Percentiles rank a stretch among this genome's conserved stretches.
Evolutionary conservation across 352 stramenopile genomes (phyloP).

Genomic region (Phytophthora niederhauseri): DNA sequence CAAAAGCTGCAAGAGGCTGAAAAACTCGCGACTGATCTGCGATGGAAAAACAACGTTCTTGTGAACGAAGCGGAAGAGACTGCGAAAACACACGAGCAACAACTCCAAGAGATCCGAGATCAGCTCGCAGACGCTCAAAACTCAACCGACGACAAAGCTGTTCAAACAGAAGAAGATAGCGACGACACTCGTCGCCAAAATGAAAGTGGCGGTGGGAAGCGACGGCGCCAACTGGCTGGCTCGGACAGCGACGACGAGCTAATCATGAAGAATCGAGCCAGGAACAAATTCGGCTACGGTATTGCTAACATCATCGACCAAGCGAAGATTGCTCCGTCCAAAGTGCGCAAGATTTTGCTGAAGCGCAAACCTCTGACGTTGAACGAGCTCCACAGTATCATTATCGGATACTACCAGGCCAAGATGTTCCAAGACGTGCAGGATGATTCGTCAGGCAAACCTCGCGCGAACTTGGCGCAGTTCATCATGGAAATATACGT

Average conservation of each 20-base stretch:
- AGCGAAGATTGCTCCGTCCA: constrained; percentile 70
- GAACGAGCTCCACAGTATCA: constrained; percentile 75
- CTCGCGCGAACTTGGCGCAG: constrained; percentile 62
- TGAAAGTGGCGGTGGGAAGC: constrained; percentile 25
- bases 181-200: constrained; percentile 23
- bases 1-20: constrained; percentile 54
- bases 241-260: constrained; percentile 51
- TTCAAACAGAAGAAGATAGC: constrained; percentile 54
- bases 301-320: constrained; percentile 83
- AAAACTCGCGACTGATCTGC: constrained; percentile 47
- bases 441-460: constrained; percentile 65
- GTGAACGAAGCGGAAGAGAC: constrained; percentile 49
- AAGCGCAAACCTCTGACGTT: constrained; percentile 79
- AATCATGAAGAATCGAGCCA: constrained; percentile 58
- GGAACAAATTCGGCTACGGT: constrained; percentile 70
- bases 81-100: constrained; percentile 32
- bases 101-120: constrained; percentile 48
- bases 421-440: constrained; percentile 85
- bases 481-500: constrained; percentile 89
- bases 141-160: constrained; percentile 44
- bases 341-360: constrained; percentile 75
- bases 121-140: constrained; percentile 36
- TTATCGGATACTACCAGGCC: constrained; percentile 78
- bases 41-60: constrained; percentile 63
- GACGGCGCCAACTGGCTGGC: constrained; percentile 31